Base-by-base conservation (phyloP, 208 protist genomes). In the Lotmaria passim region DNA sequence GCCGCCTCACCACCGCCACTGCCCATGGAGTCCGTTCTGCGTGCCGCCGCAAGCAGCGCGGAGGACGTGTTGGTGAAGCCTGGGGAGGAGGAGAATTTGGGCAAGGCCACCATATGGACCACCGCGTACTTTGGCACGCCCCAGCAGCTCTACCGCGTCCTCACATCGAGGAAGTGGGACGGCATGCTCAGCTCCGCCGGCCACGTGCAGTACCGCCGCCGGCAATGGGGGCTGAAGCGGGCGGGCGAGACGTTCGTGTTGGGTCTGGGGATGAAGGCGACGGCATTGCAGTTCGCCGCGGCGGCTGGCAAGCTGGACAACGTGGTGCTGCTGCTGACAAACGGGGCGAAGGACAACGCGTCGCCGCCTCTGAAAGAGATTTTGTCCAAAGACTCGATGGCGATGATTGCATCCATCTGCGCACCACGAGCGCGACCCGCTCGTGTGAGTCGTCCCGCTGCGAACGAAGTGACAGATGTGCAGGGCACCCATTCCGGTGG, bases 251-350 rank as follows among this genome's bases (percentile, higher is more conserved):
- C 58, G 11, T 76, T 72, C 67, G 60, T 61, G 65, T 73, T 97
- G 7, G 92, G 92, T 3, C 67, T 94, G 19, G 92, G 92, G 23
- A 79, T 76, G 62, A 88, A 90, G 61, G 89, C 72, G n/a, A 93
- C 82, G 8, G 76, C 88, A 0, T 66, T 97, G 36, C 88, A 95
- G 71, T 97, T 93, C 55, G 92, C 89, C 3, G 89, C 88, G 0
- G 69, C 89, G 19, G 86, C 85, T 0, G 82, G 86, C 19, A 84
- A 86, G 56, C 56, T 95, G 41, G 92, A 94, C 62, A 95, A 80
- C 50, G 85, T 95, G 14, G 55, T 93, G 47, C 62, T 95, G 10
- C 86, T 97, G 24, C 69, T 95, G 36, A 62, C 71, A 12, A 73
- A 60, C 26, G 87, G 88, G 8, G 86, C 92, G 4, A 46, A 69